phyloP scores from a whole-genome alignment of 768 basidiomycete species.

The Cystobasidium tubakii region DNA sequence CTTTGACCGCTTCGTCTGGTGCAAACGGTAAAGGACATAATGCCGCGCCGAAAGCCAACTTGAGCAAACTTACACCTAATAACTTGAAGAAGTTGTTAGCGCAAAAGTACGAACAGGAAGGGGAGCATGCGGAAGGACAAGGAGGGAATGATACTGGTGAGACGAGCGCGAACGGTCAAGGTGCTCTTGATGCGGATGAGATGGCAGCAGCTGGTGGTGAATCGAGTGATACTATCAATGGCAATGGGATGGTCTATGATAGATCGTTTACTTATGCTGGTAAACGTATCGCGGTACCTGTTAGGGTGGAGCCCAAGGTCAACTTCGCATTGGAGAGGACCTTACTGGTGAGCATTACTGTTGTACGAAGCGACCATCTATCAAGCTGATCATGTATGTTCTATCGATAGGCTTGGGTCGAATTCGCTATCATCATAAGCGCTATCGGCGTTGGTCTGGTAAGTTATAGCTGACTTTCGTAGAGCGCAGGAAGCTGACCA shows the following conservation, averaged over 20 bases:
- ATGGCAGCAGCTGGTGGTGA: slow-evolving; percentile 42
- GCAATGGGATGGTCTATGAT: slow-evolving; percentile 48
- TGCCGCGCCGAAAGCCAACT: slow-evolving; percentile 48
- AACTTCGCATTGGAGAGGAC: slow-evolving; percentile 95
- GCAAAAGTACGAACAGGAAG: slow-evolving; percentile 46
- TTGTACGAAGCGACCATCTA: not conserved
- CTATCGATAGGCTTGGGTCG: slow-evolving; percentile 70
- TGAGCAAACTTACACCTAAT: slow-evolving; percentile 53
- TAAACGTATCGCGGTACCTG: slow-evolving; percentile 83
- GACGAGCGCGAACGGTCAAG: not conserved
- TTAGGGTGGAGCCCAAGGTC: slow-evolving; percentile 96
- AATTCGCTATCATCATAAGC: slow-evolving; percentile 77
- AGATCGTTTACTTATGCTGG: slow-evolving; percentile 72
- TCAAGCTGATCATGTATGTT: not conserved
- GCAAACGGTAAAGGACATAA: slow-evolving; percentile 48
- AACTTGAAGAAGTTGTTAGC: slow-evolving; percentile 55
- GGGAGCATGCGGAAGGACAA: slow-evolving; percentile 35
- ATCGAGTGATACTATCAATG: slow-evolving; percentile 7
- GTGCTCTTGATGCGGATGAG: slow-evolving; percentile 39
- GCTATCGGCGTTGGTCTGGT: slow-evolving; percentile 77
- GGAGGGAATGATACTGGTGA: slow-evolving; percentile 45
- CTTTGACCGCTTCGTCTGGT: slow-evolving; percentile 15
- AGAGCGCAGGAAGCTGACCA: not conserved
- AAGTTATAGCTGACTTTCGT: slow-evolving; percentile 47
- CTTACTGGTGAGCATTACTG: slow-evolving; percentile 20